phyloP scores from a whole-genome alignment of 441 rosid genomes.

The Pelargonium fulgidum region DNA sequence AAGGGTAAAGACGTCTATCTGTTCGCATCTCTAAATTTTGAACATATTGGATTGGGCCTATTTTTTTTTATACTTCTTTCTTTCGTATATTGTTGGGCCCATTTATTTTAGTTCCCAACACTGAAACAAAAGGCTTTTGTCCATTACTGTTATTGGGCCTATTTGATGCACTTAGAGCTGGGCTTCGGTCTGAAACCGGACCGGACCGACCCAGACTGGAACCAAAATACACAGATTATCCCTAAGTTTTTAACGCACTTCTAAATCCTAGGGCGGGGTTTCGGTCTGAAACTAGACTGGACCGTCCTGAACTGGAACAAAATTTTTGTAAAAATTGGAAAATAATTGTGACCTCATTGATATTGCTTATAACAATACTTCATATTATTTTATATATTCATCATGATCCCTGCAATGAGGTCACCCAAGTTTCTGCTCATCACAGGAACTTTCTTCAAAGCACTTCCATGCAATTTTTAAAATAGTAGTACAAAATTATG shows the following conservation, averaged over 20 bases:
- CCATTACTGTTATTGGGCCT: too few relatives aligned
- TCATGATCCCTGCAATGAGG: constrained; percentile 6
- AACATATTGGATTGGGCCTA: not conserved
- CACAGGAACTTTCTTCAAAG: constrained; percentile 22
- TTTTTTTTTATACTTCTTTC: not conserved
- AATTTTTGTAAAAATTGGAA: too few relatives aligned
- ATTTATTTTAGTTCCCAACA: too few relatives aligned
- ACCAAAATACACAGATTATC: too few relatives aligned
- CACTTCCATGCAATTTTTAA: constrained; percentile 24
- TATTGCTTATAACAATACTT: not conserved
- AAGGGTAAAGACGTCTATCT: not conserved
- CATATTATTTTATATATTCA: not conserved
- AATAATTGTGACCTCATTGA: not conserved
- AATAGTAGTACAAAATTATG: constrained; percentile 17
- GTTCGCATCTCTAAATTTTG: not conserved
- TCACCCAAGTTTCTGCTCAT: constrained; percentile 13
- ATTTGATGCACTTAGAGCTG: too few relatives aligned
- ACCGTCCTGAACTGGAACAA: too few relatives aligned
- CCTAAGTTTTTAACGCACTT: too few relatives aligned
- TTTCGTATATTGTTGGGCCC: not conserved
- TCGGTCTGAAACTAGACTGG: too few relatives aligned
- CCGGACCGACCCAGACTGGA: too few relatives aligned
- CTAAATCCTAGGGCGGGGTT: too few relatives aligned
- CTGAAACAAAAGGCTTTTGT: too few relatives aligned
- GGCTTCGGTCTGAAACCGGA: too few relatives aligned